Evolutionary conservation across 2,329 filamentous ascomycete species (phyloP).

Genomic region (Trichoderma endophyticum): DNA sequence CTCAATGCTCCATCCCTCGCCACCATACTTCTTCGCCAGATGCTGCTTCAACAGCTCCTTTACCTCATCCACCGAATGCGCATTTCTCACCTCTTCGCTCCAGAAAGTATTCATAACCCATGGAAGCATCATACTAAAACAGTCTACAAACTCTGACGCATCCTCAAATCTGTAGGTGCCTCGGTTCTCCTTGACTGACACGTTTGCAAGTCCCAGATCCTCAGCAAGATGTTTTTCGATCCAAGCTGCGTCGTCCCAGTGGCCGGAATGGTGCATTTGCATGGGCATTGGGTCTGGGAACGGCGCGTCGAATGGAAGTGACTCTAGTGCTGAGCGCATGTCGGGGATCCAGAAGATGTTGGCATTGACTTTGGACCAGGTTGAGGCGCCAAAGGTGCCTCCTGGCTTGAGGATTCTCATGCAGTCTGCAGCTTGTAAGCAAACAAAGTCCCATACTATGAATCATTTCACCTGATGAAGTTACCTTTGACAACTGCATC

Average conservation of each 20-base stretch:
- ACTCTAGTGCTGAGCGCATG: conserved; percentile 37
- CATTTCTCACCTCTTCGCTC: conserved; percentile 37
- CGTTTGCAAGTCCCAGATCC: conserved; percentile 37
- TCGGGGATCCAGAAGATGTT: conserved; percentile 37
- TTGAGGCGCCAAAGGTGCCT: conserved; percentile 38
- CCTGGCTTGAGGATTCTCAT: conserved; percentile 39
- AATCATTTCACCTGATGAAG: background rate
- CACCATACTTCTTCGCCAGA: conserved; percentile 39
- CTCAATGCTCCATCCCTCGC: conserved; percentile 27
- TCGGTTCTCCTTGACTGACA: conserved; percentile 33
- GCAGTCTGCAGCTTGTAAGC: conserved; percentile 27
- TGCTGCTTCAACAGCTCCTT: conserved; percentile 34
- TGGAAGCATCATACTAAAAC: conserved; percentile 39
- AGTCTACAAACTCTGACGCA: conserved; percentile 35
- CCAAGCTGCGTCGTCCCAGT: conserved; percentile 41
- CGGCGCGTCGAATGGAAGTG: conserved; percentile 40
- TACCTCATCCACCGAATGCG: conserved; percentile 38
- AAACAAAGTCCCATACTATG: background rate
- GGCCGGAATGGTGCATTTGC: conserved; percentile 39
- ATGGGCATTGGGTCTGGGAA: conserved; percentile 34
- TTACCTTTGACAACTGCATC: conserved; percentile 31
- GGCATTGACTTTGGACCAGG: conserved; percentile 35
- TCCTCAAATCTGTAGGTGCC: conserved; percentile 31
- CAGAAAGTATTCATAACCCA: conserved; percentile 39
- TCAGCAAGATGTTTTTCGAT: conserved; percentile 34